These are phyloP conservation scores for Fraxinus nigra DNA, from an alignment of 305 asterid species.

Conservation along the genomic window DNA sequence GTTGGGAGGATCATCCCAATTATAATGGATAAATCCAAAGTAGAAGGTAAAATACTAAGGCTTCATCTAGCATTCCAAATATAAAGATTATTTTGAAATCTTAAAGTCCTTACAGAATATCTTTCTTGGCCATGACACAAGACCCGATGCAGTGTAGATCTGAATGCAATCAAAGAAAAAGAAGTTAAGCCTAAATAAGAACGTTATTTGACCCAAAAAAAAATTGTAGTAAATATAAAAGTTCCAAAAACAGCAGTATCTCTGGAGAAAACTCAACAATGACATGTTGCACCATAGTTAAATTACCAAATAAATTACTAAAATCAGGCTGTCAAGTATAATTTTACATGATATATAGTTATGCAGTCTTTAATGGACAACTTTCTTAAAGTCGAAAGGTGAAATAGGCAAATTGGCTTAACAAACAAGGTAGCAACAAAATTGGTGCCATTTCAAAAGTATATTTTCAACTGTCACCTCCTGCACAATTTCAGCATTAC, in stretches of 20 bases:
- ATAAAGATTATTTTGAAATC: background rate
- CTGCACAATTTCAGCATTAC: conserved; percentile 30
- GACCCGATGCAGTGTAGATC: conserved; percentile 90
- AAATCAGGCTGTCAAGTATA: background rate
- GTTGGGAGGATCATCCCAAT: background rate
- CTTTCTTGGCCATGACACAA: conserved; percentile 71
- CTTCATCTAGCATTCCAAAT: background rate
- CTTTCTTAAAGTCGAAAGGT: background rate
- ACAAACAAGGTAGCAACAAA: background rate
- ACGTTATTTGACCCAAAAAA: background rate
- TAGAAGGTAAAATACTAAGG: background rate
- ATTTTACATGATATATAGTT: too few species aligned
- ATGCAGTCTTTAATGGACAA: background rate
- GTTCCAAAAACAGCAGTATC: background rate
- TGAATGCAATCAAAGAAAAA: conserved; percentile 32
- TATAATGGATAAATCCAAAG: background rate
- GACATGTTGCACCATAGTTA: background rate
- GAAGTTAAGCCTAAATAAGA: background rate
- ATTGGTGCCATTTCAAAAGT: background rate
- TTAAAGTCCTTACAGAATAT: conserved; percentile 60
- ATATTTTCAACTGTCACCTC: background rate
- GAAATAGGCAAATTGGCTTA: background rate
- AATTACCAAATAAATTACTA: background rate
- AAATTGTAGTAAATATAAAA: background rate
- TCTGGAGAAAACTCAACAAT: background rate